A percentile compares a stretch with the other conserved stretches of the same genome.
Evolutionary conservation across 352 stramenopile genomes (phyloP).

Genomic region (Phytopythium aichiense): DNA sequence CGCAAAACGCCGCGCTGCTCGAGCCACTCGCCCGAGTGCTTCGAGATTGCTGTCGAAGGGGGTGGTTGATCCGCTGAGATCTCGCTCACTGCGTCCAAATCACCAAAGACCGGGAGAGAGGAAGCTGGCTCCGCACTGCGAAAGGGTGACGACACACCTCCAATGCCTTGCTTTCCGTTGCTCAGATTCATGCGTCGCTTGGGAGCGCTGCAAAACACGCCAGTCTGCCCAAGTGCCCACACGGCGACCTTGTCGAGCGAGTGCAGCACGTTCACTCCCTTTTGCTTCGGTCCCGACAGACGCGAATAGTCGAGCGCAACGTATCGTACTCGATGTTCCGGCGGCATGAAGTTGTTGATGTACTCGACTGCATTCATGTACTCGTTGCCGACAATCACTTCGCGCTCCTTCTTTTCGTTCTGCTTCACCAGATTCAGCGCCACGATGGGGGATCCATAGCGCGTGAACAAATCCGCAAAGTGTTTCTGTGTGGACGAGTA

Average conservation of each 20-base stretch:
- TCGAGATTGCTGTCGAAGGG: constrained; percentile 65
- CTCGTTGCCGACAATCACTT: constrained; percentile 97
- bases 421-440: constrained; percentile 99
- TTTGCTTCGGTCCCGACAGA: constrained; percentile 86
- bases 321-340: constrained; percentile 95
- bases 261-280: constrained; percentile 92
- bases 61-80: constrained; percentile 6
- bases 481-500: constrained; percentile 94
- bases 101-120: background rate
- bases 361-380: constrained; percentile 98
- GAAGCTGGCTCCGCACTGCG: background rate
- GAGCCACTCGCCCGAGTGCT: constrained; percentile 86
- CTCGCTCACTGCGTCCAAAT: background rate
- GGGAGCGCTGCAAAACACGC: constrained; percentile 95
- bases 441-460: constrained; percentile 96
- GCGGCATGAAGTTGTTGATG: constrained; percentile 93
- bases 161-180: constrained; percentile 20
- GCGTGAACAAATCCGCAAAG: constrained; percentile 92
- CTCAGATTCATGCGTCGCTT: constrained; percentile 58
- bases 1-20: constrained; percentile 97
- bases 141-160: constrained; percentile 13
- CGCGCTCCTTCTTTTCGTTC: constrained; percentile 94
- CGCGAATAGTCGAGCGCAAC: constrained; percentile 96
- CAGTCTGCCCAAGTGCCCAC: constrained; percentile 96
- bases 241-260: constrained; percentile 94